Conservation (phyloP, 768 basidiomycete species). For the Gelatoporia subvermispora region DNA sequence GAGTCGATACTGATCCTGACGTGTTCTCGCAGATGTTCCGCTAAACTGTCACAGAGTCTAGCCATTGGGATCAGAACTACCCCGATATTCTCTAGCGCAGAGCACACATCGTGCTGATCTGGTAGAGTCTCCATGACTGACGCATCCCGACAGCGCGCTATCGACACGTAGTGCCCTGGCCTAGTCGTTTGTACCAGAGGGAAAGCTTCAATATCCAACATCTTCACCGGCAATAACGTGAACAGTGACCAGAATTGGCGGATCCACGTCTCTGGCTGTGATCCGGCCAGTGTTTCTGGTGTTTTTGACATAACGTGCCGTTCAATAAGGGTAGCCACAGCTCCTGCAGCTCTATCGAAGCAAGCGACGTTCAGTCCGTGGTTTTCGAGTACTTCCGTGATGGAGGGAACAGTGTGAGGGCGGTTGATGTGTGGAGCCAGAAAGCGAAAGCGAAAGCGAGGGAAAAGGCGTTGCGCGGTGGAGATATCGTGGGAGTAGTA, state of each 20-base stretch:
- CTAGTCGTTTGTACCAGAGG: conserved; percentile 1
- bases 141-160: not conserved
- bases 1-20: too few relatives aligned
- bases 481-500: too few relatives aligned
- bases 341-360: not conserved
- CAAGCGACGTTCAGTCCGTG: not conserved
- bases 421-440: not conserved
- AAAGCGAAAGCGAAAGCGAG: not conserved
- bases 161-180: conserved; percentile 1
- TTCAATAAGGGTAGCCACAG: conserved; percentile 1
- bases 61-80: not conserved
- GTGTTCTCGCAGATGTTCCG: too few relatives aligned
- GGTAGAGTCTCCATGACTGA: not conserved
- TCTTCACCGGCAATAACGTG: not conserved
- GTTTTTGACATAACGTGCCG: not conserved
- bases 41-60: too few relatives aligned
- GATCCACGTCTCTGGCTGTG: not conserved
- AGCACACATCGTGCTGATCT: not conserved
- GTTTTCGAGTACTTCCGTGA: too few relatives aligned
- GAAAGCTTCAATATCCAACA: not conserved
- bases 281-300: too few relatives aligned
- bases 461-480: not conserved
- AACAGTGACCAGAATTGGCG: conserved; percentile 1
- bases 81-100: not conserved
- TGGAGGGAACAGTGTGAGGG: too few relatives aligned